Percentiles rank a stretch among this genome's conserved stretches.
These are phyloP conservation scores for Plasmodium fragile DNA, from an alignment of 169 alveolate genomes.

Conservation along the genomic window DNA sequence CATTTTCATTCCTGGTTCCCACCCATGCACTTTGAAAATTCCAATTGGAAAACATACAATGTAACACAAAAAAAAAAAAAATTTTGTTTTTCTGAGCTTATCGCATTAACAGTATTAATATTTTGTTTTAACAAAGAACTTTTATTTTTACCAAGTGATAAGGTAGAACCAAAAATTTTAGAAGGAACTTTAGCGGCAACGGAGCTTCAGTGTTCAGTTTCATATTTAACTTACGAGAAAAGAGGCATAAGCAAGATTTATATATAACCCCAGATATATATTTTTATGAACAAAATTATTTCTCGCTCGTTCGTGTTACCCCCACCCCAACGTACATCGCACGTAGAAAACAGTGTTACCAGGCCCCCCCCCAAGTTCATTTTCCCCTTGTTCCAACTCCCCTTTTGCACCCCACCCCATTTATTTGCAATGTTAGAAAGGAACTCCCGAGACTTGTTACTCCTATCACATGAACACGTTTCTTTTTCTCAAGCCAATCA, in stretches of 20 bases:
- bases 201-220: not conserved
- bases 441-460: not conserved
- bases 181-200: not conserved
- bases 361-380: not conserved
- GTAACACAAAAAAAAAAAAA: too few relatives aligned
- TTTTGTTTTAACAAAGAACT: not conserved
- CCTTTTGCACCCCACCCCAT: not conserved
- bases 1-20: not conserved
- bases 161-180: not conserved
- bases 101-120: not conserved
- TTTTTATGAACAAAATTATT: not conserved
- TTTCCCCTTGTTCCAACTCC: not conserved
- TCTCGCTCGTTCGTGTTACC: not conserved
- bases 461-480: not conserved
- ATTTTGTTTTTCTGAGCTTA: not conserved
- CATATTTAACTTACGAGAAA: not conserved
- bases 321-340: not conserved
- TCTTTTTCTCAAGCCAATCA: slow-evolving; percentile 2
- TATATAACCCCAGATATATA: not conserved
- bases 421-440: slow-evolving; percentile 3
- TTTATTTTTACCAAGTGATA: not conserved
- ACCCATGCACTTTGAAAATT: not conserved
- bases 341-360: not conserved
- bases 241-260: not conserved
- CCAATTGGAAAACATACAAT: not conserved